Percentiles rank a stretch among this genome's conserved stretches.
Conservation (phyloP, 805 yeast species). For the Wickerhamiella azymoides region DNA sequence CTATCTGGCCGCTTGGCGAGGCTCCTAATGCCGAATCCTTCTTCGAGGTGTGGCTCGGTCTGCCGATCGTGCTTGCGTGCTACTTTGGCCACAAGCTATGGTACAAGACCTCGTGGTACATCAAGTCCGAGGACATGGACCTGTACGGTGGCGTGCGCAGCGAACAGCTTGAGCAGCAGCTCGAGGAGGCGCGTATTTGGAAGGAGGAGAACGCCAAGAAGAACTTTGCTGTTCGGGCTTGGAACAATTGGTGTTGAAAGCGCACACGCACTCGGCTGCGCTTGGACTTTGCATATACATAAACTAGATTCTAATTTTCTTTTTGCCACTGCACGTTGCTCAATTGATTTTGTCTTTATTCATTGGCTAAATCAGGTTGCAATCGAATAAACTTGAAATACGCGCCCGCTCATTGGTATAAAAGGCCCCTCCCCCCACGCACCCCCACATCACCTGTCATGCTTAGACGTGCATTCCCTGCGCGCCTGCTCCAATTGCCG, state of each 20-base stretch:
- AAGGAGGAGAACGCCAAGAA: conserved; percentile 28
- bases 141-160: conserved; percentile 50
- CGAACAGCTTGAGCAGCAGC: conserved; percentile 37
- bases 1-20: conserved; percentile 38
- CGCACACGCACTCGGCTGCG: too few species aligned
- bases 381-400: too few species aligned
- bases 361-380: too few species aligned
- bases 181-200: conserved; percentile 43
- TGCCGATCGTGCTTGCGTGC: conserved; percentile 30
- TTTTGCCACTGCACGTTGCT: too few species aligned
- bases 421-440: neutral
- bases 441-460: neutral
- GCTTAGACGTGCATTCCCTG: neutral
- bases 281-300: too few species aligned
- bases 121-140: conserved; percentile 39
- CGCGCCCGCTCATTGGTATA: neutral
- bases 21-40: conserved; percentile 26
- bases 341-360: too few species aligned
- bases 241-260: conserved; percentile 41
- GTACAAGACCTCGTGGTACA: conserved; percentile 26
- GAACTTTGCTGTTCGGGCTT: conserved; percentile 36
- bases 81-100: conserved; percentile 41
- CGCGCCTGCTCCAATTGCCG: neutral
- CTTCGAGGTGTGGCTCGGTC: conserved; percentile 42
- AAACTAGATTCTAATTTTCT: too few species aligned